Base-by-base conservation (phyloP, 345 rosid genomes). In the Eucalyptus tenuipes region DNA sequence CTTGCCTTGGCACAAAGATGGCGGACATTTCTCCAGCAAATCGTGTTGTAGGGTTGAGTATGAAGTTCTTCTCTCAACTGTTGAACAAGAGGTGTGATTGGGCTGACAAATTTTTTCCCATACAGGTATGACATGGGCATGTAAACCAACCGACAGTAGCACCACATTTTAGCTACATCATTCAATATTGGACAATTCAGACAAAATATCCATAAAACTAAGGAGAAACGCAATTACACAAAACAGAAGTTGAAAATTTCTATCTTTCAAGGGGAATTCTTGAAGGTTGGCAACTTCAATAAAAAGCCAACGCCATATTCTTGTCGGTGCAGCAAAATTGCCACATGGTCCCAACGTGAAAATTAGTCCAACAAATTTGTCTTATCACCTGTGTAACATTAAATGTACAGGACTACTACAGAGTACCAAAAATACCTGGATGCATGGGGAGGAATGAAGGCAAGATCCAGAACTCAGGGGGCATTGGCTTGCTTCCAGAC, bases 121-220 rank as follows among this genome's bases (percentile, higher is more conserved):
- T 92, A 92, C 86, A 92, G 87, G 66, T 92, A 92, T 8, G 92
- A 92, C 85, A 92, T 86, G 8, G 93, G 93, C 93, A 90, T 90
- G 89, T 92, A 92, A 57, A 90, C 92, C 90, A 92, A 71, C 48
- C 93, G 89, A 61, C 92, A 89, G 49, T 88, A 92, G 90, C 93
- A 90, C 92, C 92, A 92, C 91, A 92, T 90, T 80, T 89, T 90
- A 33, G 90, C 93, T 92, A 91, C 89, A 90, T 86, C 29, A 79
- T 15, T 37, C 40, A 40, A 50, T 11, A 88, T 27, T 12, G 44
- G 47, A 33, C 27, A 18, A 71, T 71, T 71, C 82, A 71, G 82
- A 17, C 4, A 20, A 37, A 42, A 71, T 37, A 71, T 20, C 45
- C 45, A 37, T 10, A 27, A 71, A 71, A 10, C 15, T 10, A 33